phyloP scores from a whole-genome alignment of 495 filamentous ascomycete genomes.

The Sordaria brevicollis region DNA sequence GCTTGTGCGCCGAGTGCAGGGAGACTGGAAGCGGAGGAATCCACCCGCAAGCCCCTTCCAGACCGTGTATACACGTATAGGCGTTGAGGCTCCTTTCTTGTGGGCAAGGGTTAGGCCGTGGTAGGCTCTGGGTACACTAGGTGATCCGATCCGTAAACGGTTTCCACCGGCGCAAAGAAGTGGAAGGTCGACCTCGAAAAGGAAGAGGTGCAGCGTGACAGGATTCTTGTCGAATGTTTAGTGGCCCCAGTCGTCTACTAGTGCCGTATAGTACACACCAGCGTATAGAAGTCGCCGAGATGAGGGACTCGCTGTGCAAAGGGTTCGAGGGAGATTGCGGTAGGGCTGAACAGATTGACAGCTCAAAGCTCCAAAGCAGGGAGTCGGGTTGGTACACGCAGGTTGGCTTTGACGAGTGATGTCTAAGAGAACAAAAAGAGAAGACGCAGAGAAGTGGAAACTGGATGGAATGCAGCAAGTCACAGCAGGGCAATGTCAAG shows the following conservation, averaged over 20 bases:
- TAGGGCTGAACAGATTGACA: not conserved
- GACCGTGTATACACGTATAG: not conserved
- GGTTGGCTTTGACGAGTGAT: not conserved
- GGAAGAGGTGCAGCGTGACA: not conserved
- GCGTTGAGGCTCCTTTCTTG: not conserved
- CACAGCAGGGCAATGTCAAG: not conserved
- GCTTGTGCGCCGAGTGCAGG: not conserved
- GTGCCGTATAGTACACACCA: not conserved
- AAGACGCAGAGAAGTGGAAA: not conserved
- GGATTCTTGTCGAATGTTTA: not conserved
- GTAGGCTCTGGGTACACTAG: not conserved
- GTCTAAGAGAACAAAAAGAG: not conserved
- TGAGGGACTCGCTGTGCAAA: not conserved
- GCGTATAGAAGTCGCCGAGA: not conserved
- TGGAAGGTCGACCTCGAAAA: not conserved
- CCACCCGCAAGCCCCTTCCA: not conserved
- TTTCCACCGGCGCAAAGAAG: not conserved
- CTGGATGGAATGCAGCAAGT: not conserved
- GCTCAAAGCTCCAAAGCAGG: not conserved
- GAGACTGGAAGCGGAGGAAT: not conserved
- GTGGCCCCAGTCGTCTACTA: not conserved
- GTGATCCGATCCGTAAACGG: not conserved
- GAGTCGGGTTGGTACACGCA: not conserved
- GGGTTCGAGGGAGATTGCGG: not conserved
- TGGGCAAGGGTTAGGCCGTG: not conserved